These are phyloP conservation scores for Graphium sp. DNA, from an alignment of 2,329 filamentous ascomycete species.

Conservation along the genomic window DNA sequence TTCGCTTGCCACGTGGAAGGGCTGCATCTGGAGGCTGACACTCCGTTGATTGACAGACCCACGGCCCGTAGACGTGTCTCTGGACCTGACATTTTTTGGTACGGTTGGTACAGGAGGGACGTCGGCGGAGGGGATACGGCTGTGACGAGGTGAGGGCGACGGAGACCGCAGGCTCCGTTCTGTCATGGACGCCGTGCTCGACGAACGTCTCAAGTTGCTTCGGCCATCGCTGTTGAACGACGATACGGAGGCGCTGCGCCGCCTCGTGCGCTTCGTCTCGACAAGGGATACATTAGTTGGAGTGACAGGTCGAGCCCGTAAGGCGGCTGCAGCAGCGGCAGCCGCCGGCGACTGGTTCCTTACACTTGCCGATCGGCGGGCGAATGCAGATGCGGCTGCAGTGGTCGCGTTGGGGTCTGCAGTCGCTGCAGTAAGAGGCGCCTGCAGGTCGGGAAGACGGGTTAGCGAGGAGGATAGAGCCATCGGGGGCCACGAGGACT, in stretches of 20 bases:
- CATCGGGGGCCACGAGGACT: too few relatives aligned
- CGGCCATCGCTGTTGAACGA: conserved; percentile 35
- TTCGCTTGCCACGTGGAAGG: conserved; percentile 36
- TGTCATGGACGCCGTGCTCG: conserved; percentile 69
- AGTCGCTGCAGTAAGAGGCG: conserved; percentile 45
- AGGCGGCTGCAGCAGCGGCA: conserved; percentile 71
- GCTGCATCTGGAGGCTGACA: conserved; percentile 26
- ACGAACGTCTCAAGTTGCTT: conserved; percentile 39
- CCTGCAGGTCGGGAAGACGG: too few relatives aligned
- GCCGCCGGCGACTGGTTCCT: conserved; percentile 57
- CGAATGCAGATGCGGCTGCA: conserved; percentile 68
- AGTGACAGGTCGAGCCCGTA: conserved; percentile 60
- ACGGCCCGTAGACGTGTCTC: conserved; percentile 10
- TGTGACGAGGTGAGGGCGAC: conserved; percentile 37
- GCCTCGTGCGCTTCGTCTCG: conserved; percentile 71
- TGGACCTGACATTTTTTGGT: conserved; percentile 27
- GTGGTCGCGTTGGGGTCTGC: conserved; percentile 59
- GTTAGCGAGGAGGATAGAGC: too few relatives aligned
- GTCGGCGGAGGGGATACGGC: conserved; percentile 20
- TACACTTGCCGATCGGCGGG: conserved; percentile 29
- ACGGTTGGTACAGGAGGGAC: conserved; percentile 64
- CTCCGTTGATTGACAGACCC: conserved; percentile 22
- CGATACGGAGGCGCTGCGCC: conserved; percentile 55
- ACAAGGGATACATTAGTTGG: conserved; percentile 69
- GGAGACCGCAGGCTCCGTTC: conserved; percentile 74